Conservation (phyloP, 129 eudicot species). For the Tanacetum coccineum region DNA sequence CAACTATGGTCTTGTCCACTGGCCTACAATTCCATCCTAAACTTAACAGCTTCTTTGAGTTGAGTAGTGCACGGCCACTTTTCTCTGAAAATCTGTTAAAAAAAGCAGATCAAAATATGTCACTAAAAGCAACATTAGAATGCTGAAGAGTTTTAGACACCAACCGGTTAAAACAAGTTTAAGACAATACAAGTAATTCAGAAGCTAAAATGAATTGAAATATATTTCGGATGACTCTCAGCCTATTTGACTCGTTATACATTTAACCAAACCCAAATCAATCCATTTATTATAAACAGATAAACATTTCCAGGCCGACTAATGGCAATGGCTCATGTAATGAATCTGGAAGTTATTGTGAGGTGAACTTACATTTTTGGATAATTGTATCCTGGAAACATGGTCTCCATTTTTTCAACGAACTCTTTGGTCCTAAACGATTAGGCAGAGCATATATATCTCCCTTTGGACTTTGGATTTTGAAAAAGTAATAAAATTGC, state of each 20-base stretch:
- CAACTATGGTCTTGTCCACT: slow-evolving; percentile 32
- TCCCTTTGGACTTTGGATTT: slow-evolving; percentile 40
- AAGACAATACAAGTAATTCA: too few relatives aligned
- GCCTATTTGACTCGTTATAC: too few relatives aligned
- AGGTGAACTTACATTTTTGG: slow-evolving; percentile 37
- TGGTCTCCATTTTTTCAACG: slow-evolving; percentile 33
- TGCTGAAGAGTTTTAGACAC: not conserved
- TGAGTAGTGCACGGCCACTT: slow-evolving; percentile 2
- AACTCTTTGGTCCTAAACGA: slow-evolving; percentile 12
- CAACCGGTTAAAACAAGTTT: too few relatives aligned
- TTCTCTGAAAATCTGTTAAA: slow-evolving; percentile 29
- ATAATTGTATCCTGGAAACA: slow-evolving; percentile 37
- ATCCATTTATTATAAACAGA: not conserved
- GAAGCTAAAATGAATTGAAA: not conserved
- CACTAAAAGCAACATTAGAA: not conserved
- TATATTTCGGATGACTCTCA: too few relatives aligned
- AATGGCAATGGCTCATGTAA: too few relatives aligned
- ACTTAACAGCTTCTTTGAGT: slow-evolving; percentile 29
- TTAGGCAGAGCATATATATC: slow-evolving; percentile 42
- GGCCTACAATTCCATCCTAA: slow-evolving; percentile 44
- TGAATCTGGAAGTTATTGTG: too few relatives aligned
- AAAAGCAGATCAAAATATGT: not conserved
- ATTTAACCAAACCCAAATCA: not conserved
- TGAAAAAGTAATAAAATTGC: slow-evolving; percentile 39
- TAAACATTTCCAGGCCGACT: too few relatives aligned